These are phyloP conservation scores for Aspergillus transmontanensis DNA, from an alignment of 2,329 filamentous ascomycete genomes.

Conservation along the genomic window DNA sequence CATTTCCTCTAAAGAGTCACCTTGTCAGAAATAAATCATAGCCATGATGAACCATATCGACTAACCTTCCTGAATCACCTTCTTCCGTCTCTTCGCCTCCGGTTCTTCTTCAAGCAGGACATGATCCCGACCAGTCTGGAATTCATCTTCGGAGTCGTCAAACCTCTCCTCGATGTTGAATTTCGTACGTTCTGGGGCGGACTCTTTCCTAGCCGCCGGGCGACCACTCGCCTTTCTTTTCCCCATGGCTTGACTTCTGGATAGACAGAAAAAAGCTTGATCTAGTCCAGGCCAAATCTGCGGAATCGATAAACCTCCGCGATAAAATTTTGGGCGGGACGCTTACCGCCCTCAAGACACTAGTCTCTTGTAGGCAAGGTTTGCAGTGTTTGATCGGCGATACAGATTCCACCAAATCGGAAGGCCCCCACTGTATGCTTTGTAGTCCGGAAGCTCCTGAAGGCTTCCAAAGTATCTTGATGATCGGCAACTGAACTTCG, in stretches of 20 bases:
- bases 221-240: conserved; percentile 69
- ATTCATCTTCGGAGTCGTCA: conserved; percentile 91
- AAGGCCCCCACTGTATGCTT: not conserved
- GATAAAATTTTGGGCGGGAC: conserved; percentile 39
- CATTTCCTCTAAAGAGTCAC: conserved; percentile 51
- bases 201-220: conserved; percentile 36
- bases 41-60: not conserved
- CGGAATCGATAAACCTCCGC: conserved; percentile 23
- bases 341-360: conserved; percentile 33
- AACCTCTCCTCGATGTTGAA: conserved; percentile 67
- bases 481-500: not conserved
- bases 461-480: not conserved
- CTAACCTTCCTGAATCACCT: conserved; percentile 66
- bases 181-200: conserved; percentile 33
- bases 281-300: conserved; percentile 5
- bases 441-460: not conserved
- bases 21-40: conserved; percentile 19
- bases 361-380: conserved; percentile 19
- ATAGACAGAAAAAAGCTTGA: not conserved
- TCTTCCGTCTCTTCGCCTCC: conserved; percentile 74
- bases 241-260: conserved; percentile 44
- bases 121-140: conserved; percentile 82
- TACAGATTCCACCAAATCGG: not conserved
- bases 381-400: conserved; percentile 21
- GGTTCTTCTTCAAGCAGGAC: conserved; percentile 82